These are phyloP conservation scores for Elaeagnus macrophylla DNA, from an alignment of 306 rosid species.

Conservation along the genomic window DNA sequence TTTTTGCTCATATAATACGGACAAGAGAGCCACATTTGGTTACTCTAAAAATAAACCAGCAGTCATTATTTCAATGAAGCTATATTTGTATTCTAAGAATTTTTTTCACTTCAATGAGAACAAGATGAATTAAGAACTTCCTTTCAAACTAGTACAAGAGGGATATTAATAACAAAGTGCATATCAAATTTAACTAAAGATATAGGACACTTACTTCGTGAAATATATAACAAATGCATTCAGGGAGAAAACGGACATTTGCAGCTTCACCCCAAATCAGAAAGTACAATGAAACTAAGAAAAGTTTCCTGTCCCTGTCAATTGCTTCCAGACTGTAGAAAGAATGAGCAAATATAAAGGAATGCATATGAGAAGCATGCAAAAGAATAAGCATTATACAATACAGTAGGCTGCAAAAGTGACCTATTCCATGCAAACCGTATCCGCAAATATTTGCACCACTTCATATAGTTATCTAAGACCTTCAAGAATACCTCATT, in stretches of 20 bases:
- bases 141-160: background rate
- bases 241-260: slow-evolving; percentile 96
- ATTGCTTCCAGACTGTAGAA: slow-evolving; percentile 78
- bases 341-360: background rate
- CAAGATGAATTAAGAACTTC: background rate
- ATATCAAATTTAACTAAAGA: slow-evolving; percentile 1
- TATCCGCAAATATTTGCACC: slow-evolving; percentile 83
- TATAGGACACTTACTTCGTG: slow-evolving; percentile 64
- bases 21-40: no score
- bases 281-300: slow-evolving; percentile 73
- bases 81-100: no score
- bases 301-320: slow-evolving; percentile 74
- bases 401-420: slow-evolving; percentile 24
- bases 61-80: no score
- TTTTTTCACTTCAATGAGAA: background rate
- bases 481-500: slow-evolving; percentile 73
- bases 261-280: slow-evolving; percentile 99
- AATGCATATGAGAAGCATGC: slow-evolving; percentile 21
- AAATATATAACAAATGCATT: slow-evolving; percentile 90
- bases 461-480: slow-evolving; percentile 79
- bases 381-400: slow-evolving; percentile 16
- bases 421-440: slow-evolving; percentile 92
- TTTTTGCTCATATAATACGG: no score
- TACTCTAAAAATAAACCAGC: no score
- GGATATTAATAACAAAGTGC: background rate